phyloP scores from a whole-genome alignment of 108 stramenopile species.

The Cylindrotheca fusiformis region DNA sequence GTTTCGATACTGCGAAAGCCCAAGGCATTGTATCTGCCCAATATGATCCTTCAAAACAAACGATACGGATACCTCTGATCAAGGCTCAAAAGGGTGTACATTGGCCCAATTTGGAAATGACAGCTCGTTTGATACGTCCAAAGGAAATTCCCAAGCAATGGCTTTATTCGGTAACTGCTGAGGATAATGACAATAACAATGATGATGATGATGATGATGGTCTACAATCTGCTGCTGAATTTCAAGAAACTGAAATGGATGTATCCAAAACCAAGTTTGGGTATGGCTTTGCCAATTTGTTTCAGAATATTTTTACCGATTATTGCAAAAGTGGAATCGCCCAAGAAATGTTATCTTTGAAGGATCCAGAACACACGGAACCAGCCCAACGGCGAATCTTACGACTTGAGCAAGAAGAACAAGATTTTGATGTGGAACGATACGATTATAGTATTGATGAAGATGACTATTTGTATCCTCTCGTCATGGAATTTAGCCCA shows the following conservation, averaged over 20 bases:
- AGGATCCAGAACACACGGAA: conserved; percentile 51
- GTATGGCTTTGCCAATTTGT: conserved; percentile 74
- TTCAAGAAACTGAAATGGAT: not conserved
- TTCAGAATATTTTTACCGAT: conserved; percentile 71
- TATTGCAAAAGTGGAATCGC: conserved; percentile 73
- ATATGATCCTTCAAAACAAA: conserved; percentile 45
- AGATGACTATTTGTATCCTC: conserved; percentile 19
- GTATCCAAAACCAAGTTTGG: conserved; percentile 1
- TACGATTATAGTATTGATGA: conserved; percentile 50
- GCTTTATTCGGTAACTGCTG: conserved; percentile 31
- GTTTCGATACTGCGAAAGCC: conserved; percentile 3
- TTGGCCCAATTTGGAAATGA: conserved; percentile 76
- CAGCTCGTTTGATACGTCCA: conserved; percentile 54
- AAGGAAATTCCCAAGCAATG: conserved; percentile 35
- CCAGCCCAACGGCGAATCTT: conserved; percentile 34
- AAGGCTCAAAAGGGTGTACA: conserved; percentile 38
- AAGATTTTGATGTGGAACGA: conserved; percentile 73
- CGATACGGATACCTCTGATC: conserved; percentile 38
- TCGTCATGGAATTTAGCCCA: conserved; percentile 22
- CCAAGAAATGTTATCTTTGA: conserved; percentile 73
- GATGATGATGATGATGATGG: conserved; percentile 4
- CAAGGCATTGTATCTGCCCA: conserved; percentile 30
- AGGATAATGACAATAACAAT: conserved; percentile 10
- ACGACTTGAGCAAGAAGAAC: conserved; percentile 62
- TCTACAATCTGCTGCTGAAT: conserved; percentile 11